Conservation (phyloP, 345 rosid genomes). For the Sonneratia caseolaris region DNA sequence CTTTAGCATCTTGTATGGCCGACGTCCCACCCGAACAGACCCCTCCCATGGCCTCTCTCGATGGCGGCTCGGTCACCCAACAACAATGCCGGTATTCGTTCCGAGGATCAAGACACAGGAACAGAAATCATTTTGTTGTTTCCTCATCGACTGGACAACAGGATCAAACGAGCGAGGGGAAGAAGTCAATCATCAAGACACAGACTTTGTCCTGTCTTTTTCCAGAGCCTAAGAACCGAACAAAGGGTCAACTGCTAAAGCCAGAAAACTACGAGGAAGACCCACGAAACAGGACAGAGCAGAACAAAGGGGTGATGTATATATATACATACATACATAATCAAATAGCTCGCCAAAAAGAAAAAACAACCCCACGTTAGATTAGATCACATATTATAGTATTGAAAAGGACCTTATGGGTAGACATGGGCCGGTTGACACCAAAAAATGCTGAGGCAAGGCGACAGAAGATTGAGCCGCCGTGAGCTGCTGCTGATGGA, state of each 20-base stretch:
- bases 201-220: background rate
- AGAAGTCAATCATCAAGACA: background rate
- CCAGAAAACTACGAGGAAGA: background rate
- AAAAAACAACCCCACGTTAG: too few relatives aligned
- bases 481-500: too few relatives aligned
- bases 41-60: constrained; percentile 46
- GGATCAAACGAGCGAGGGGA: background rate
- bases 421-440: too few relatives aligned
- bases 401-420: too few relatives aligned
- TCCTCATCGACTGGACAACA: background rate
- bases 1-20: constrained; percentile 10
- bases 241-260: constrained; percentile 2
- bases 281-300: background rate
- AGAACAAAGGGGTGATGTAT: background rate
- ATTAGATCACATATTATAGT: too few relatives aligned
- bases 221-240: background rate
- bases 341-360: too few relatives aligned
- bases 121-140: background rate
- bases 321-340: too few relatives aligned
- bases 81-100: background rate
- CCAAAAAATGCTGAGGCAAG: too few relatives aligned
- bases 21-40: constrained; percentile 37
- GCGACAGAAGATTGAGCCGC: too few relatives aligned
- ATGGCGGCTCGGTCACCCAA: constrained; percentile 2
- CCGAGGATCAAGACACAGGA: background rate